Conservation (phyloP, 2,329 filamentous ascomycete species). For the Ophiostoma tasmaniense region DNA sequence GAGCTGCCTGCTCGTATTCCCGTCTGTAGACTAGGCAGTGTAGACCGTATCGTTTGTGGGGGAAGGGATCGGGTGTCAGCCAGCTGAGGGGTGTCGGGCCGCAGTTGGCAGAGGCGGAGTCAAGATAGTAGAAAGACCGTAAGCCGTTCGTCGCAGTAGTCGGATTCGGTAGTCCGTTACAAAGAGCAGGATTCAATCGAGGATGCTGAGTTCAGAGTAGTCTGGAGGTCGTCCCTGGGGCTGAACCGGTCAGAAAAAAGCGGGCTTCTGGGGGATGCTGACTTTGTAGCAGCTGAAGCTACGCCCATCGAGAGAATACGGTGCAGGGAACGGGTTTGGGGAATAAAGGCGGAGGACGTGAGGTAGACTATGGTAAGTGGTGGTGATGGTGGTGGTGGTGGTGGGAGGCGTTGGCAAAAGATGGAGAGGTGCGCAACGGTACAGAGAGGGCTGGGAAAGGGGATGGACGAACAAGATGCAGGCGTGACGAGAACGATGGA, state of each 20-base stretch:
- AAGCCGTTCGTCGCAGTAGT: neutral
- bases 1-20: neutral
- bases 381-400: neutral
- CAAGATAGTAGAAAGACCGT: neutral
- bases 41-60: neutral
- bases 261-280: conserved; percentile 15
- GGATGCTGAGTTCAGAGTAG: neutral
- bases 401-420: neutral
- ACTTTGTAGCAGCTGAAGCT: conserved; percentile 10
- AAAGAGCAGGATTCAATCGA: neutral
- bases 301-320: conserved; percentile 7
- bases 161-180: neutral
- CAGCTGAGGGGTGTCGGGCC: neutral
- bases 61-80: neutral
- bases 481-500: conserved; percentile 10
- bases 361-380: neutral
- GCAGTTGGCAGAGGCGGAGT: neutral
- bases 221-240: conserved; percentile 1
- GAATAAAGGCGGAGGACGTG: neutral
- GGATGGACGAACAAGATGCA: neutral
- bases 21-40: neutral
- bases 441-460: neutral
- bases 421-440: neutral
- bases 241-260: conserved; percentile 17
- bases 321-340: neutral